These are phyloP conservation scores for Sphagnum tenellum DNA, from an alignment of 225 moss, liverwort and hornwort species.

Conservation along the genomic window DNA sequence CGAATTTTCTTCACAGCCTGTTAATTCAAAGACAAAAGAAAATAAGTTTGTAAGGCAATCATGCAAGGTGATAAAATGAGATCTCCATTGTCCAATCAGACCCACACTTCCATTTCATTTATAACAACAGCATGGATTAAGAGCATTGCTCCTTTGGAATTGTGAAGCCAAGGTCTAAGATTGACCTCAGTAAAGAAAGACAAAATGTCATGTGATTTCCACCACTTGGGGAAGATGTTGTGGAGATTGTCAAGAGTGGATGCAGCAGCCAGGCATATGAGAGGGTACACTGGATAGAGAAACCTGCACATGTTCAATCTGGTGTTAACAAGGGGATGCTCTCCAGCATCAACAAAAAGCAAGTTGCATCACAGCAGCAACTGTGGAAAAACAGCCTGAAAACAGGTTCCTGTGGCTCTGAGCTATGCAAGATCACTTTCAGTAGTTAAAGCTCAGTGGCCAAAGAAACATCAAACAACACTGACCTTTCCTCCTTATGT, in stretches of 20 bases:
- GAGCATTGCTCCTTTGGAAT: too few relatives aligned
- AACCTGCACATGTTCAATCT: slow-evolving; percentile 42
- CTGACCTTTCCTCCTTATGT: slow-evolving; percentile 94
- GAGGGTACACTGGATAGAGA: slow-evolving; percentile 90
- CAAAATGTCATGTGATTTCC: slow-evolving; percentile 19
- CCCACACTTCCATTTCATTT: too few relatives aligned
- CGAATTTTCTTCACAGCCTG: slow-evolving; percentile 55
- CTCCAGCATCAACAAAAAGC: background rate
- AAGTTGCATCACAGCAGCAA: too few relatives aligned
- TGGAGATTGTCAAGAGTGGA: slow-evolving; percentile 74
- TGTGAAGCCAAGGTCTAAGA: slow-evolving; percentile 3
- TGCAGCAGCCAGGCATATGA: slow-evolving; percentile 91
- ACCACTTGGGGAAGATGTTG: slow-evolving; percentile 53
- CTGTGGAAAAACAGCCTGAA: too few relatives aligned
- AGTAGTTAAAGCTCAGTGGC: background rate
- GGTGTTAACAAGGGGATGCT: background rate
- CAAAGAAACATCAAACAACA: background rate
- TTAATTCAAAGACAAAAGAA: background rate
- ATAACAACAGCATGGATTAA: too few relatives aligned
- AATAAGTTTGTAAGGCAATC: background rate
- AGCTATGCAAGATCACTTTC: background rate
- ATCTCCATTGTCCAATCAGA: too few relatives aligned
- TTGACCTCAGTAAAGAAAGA: slow-evolving; percentile 31
- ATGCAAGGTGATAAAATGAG: too few relatives aligned
- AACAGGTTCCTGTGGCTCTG: too few relatives aligned